These are phyloP conservation scores for Diaporthe citriasiana DNA, from an alignment of 2,329 filamentous ascomycete species.

Conservation along the genomic window DNA sequence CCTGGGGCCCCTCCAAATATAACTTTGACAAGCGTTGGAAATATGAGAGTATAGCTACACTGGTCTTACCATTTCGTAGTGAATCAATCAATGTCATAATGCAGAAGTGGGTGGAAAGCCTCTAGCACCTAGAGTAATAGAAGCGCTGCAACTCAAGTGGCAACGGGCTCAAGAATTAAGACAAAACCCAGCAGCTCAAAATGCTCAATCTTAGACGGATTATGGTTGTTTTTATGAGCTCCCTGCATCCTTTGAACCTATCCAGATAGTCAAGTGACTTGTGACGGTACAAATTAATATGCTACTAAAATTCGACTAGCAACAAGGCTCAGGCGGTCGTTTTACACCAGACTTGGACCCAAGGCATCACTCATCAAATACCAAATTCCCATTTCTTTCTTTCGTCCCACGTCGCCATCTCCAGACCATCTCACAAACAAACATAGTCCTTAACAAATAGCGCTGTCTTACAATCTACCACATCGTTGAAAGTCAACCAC, in stretches of 20 bases:
- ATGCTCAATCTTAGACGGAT: background rate
- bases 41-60: too few species aligned
- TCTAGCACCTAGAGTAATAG: background rate
- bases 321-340: background rate
- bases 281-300: background rate
- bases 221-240: background rate
- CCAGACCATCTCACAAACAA: background rate
- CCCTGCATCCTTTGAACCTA: background rate
- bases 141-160: background rate
- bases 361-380: conserved; percentile 7
- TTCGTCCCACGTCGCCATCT: background rate
- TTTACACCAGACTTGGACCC: background rate
- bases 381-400: too few species aligned
- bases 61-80: background rate
- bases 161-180: too few species aligned
- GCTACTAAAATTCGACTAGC: background rate
- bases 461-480: background rate
- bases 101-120: background rate
- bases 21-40: background rate
- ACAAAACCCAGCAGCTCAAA: background rate
- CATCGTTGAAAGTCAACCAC: background rate
- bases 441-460: background rate
- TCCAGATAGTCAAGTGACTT: too few species aligned
- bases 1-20: too few species aligned
- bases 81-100: background rate